Conservation (phyloP, 306 rosid genomes). For the Medicago lupulina region DNA sequence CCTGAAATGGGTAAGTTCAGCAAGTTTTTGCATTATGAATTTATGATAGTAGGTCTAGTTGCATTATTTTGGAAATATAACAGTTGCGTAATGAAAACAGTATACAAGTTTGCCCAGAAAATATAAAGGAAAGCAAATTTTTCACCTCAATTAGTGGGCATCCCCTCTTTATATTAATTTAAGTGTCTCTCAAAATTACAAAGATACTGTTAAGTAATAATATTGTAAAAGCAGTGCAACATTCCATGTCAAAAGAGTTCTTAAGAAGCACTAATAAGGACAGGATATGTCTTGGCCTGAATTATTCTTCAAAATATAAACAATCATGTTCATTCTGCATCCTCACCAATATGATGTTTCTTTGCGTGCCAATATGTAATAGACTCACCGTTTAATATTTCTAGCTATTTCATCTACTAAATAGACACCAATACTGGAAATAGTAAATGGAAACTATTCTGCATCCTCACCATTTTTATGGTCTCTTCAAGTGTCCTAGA, state of each 20-base stretch:
- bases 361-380: constrained; percentile 8
- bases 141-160: constrained; percentile 3
- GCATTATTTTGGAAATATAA: constrained; percentile 32
- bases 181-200: constrained; percentile 9
- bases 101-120: constrained; percentile 17
- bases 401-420: constrained; percentile 19
- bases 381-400: background rate
- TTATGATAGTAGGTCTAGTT: constrained; percentile 20
- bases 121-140: background rate
- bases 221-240: constrained; percentile 18
- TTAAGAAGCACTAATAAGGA: constrained; percentile 23
- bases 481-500: constrained; percentile 6
- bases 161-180: constrained; percentile 20
- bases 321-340: constrained; percentile 16
- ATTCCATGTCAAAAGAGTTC: constrained; percentile 33
- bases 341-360: constrained; percentile 13
- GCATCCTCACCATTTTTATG: constrained; percentile 8
- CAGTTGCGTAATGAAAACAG: constrained; percentile 13
- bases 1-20: constrained; percentile 84
- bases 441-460: constrained; percentile 13
- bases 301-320: constrained; percentile 29
- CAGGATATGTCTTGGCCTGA: constrained; percentile 16
- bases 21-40: constrained; percentile 33
- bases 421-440: constrained; percentile 10
- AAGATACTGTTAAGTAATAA: constrained; percentile 26